phyloP scores from a whole-genome alignment of 2,329 filamentous ascomycete genomes.

The Alternaria brassicicola region DNA sequence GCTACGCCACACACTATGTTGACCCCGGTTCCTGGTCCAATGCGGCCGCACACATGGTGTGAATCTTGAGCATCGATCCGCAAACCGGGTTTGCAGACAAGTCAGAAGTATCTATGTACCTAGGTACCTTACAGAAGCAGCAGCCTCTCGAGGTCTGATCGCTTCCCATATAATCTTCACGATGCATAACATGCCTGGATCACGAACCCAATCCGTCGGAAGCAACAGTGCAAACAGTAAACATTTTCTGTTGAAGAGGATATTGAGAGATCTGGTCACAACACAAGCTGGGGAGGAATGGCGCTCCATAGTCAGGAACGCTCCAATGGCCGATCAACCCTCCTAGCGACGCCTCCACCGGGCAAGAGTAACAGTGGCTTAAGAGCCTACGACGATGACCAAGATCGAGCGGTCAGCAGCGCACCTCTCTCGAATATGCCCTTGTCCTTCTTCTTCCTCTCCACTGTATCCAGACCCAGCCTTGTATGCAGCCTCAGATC shows the following conservation, averaged over 20 bases:
- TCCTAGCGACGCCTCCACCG: conserved; percentile 20
- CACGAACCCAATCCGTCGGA: background rate
- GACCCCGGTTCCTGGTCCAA: conserved; percentile 8
- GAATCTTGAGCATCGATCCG: conserved; percentile 14
- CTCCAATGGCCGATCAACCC: conserved; percentile 12
- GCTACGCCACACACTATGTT: background rate
- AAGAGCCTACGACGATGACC: conserved; percentile 24
- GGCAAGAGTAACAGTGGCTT: conserved; percentile 39
- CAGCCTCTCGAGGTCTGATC: background rate
- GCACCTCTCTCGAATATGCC: conserved; percentile 7
- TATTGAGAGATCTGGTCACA: background rate
- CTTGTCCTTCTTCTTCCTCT: conserved; percentile 2
- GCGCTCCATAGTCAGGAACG: background rate
- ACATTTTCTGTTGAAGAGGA: background rate
- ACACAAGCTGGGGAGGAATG: background rate
- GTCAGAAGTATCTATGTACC: conserved; percentile 22
- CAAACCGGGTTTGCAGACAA: conserved; percentile 24
- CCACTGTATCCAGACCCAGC: background rate
- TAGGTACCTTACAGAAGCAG: conserved; percentile 15
- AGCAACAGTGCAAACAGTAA: background rate
- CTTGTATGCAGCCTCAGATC: background rate
- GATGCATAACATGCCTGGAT: background rate
- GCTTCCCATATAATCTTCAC: background rate
- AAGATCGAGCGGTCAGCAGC: conserved; percentile 27
- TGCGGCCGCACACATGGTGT: conserved; percentile 6